Conservation (phyloP, 2,329 filamentous ascomycete genomes). For the Sphaerulina vaccinii region DNA sequence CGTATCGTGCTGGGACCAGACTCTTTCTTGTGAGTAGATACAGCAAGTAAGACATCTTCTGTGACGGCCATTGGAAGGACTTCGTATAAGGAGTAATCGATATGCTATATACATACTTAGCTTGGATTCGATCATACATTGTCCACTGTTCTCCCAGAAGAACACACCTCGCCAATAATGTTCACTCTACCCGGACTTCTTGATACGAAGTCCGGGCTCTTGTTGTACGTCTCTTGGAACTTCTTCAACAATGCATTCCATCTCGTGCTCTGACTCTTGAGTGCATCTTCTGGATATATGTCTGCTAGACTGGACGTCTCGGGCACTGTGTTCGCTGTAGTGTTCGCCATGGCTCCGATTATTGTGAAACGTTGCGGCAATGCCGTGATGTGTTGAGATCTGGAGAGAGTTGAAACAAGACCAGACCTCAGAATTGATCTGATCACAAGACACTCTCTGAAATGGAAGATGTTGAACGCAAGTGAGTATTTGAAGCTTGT, state of each 20-base stretch:
- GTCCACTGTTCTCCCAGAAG: neutral
- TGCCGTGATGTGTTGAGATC: no score
- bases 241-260: constrained; percentile 72
- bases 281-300: constrained; percentile 76
- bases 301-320: constrained; percentile 71
- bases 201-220: constrained; percentile 74
- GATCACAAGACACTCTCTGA: no score
- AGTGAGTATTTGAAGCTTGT: no score
- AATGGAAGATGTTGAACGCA: no score
- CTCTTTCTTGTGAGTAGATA: constrained; percentile 57
- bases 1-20: constrained; percentile 63
- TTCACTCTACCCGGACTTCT: constrained; percentile 93
- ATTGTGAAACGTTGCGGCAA: no score
- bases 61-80: constrained; percentile 95
- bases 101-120: constrained; percentile 57
- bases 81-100: constrained; percentile 96
- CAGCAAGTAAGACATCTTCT: constrained; percentile 84
- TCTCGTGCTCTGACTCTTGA: constrained; percentile 65
- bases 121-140: no score
- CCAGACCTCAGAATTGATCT: no score
- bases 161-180: constrained; percentile 78
- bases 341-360: neutral
- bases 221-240: constrained; percentile 70
- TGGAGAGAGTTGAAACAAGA: no score
- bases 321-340: constrained; percentile 55